A percentile compares a stretch with the other conserved stretches of the same genome.
phyloP scores from a whole-genome alignment of 2,329 filamentous ascomycete species.

The Xylariaceae sp. region DNA sequence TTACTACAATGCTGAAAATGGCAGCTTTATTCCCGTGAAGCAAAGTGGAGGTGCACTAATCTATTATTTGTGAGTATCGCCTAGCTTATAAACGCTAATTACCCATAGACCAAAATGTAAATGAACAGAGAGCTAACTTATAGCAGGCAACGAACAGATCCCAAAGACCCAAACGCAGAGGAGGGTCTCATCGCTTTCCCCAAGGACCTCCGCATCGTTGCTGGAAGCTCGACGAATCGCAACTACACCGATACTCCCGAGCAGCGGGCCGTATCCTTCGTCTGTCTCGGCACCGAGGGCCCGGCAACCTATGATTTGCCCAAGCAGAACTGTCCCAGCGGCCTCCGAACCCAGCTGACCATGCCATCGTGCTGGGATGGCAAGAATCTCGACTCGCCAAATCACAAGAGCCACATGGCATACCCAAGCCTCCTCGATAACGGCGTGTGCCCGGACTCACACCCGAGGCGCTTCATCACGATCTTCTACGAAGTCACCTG shows the following conservation, averaged over 20 bases:
- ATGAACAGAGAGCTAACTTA: constrained; percentile 27
- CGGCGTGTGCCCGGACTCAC: constrained; percentile 55
- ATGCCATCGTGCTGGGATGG: constrained; percentile 71
- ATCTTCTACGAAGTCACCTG: constrained; percentile 67
- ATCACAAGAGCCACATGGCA: constrained; percentile 63
- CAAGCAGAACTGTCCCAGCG: constrained; percentile 57
- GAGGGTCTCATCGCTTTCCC: constrained; percentile 65
- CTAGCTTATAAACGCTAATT: not conserved
- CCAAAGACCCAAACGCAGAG: constrained; percentile 44
- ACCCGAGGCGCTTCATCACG: constrained; percentile 61
- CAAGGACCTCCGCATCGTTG: constrained; percentile 68
- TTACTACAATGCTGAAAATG: constrained; percentile 56
- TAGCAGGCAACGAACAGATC: constrained; percentile 46
- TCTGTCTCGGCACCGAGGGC: constrained; percentile 56
- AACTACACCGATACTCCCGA: constrained; percentile 53
- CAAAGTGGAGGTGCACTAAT: constrained; percentile 51
- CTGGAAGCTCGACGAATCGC: constrained; percentile 61
- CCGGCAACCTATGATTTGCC: constrained; percentile 60
- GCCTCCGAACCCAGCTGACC: constrained; percentile 59
- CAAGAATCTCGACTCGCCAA: constrained; percentile 56
- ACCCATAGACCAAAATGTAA: no score
- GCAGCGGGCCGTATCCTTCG: constrained; percentile 59
- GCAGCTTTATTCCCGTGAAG: constrained; percentile 60
- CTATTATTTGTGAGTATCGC: constrained; percentile 57
- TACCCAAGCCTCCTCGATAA: constrained; percentile 55